Evolutionary conservation across 1,139 yeast genomes (phyloP).

Genomic region (Hansenula sp.): DNA sequence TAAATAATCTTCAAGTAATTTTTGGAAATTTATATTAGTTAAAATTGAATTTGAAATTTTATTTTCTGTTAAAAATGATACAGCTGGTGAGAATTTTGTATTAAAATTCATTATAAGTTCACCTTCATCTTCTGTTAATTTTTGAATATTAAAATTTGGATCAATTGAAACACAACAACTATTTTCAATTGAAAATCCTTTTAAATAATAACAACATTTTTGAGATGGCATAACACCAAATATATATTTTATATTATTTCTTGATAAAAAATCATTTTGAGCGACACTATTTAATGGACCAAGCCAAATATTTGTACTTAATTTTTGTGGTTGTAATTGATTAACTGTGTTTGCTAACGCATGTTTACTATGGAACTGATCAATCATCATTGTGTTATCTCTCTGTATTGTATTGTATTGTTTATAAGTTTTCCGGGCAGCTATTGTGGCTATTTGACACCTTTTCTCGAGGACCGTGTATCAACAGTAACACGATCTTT

Average conservation of each 20-base stretch:
- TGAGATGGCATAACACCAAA: constrained; percentile 22
- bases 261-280: constrained; percentile 24
- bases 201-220: constrained; percentile 19
- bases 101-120: constrained; percentile 20
- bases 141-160: constrained; percentile 20
- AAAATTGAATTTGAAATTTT: constrained; percentile 19
- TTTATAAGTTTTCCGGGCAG: background rate
- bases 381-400: constrained; percentile 1
- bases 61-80: constrained; percentile 16
- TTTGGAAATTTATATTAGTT: constrained; percentile 20
- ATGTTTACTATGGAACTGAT: constrained; percentile 22
- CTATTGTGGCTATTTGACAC: background rate
- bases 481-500: background rate
- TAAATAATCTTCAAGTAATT: constrained; percentile 18
- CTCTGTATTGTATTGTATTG: background rate
- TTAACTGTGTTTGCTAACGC: constrained; percentile 23
- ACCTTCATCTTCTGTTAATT: constrained; percentile 22
- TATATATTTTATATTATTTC: constrained; percentile 23
- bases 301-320: constrained; percentile 27
- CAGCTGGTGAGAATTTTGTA: constrained; percentile 16
- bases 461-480: background rate
- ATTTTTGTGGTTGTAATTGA: constrained; percentile 27
- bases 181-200: constrained; percentile 14
- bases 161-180: constrained; percentile 19
- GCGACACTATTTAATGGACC: constrained; percentile 31